phyloP scores from a whole-genome alignment of 2,329 filamentous ascomycete genomes.

The Fusarium torulosum region DNA sequence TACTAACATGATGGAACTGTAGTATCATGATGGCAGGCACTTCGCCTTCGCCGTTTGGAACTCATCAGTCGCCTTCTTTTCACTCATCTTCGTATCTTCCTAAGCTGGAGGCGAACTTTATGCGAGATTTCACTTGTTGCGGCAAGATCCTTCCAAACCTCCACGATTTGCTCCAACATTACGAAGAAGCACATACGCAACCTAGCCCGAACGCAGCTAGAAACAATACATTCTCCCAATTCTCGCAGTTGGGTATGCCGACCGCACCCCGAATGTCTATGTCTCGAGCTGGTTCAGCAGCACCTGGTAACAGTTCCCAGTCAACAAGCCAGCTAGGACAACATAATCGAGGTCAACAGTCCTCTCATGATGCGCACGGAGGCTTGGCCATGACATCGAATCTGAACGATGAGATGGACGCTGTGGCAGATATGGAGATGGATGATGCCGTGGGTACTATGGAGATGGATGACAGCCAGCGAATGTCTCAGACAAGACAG shows the following conservation, averaged over 20 bases:
- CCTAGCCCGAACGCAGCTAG: conserved; percentile 62
- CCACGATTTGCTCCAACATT: conserved; percentile 95
- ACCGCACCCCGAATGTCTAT: conserved; percentile 52
- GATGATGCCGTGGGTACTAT: conserved; percentile 81
- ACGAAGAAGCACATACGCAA: conserved; percentile 92
- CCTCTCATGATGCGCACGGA: conserved; percentile 53
- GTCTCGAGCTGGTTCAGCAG: conserved; percentile 51
- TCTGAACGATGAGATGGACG: conserved; percentile 77
- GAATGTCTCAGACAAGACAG: conserved; percentile 77
- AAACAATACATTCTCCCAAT: conserved; percentile 58
- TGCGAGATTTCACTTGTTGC: conserved; percentile 97
- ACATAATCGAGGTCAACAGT: conserved; percentile 51
- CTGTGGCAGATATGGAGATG: conserved; percentile 96
- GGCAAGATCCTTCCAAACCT: conserved; percentile 89
- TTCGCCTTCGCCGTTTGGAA: conserved; percentile 92
- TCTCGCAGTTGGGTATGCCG: conserved; percentile 53
- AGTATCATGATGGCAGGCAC: conserved; percentile 97
- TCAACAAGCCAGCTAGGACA: conserved; percentile 52
- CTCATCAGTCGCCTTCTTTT: conserved; percentile 90
- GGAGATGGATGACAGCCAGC: conserved; percentile 72
- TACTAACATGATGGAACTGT: conserved; percentile 46
- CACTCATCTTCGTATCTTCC: conserved; percentile 97
- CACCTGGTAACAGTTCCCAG: conserved; percentile 49
- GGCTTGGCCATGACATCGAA: conserved; percentile 58
- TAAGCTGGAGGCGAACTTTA: conserved; percentile 96